These are phyloP conservation scores for Theileria equi DNA, from an alignment of 169 alveolate species.

Conservation along the genomic window DNA sequence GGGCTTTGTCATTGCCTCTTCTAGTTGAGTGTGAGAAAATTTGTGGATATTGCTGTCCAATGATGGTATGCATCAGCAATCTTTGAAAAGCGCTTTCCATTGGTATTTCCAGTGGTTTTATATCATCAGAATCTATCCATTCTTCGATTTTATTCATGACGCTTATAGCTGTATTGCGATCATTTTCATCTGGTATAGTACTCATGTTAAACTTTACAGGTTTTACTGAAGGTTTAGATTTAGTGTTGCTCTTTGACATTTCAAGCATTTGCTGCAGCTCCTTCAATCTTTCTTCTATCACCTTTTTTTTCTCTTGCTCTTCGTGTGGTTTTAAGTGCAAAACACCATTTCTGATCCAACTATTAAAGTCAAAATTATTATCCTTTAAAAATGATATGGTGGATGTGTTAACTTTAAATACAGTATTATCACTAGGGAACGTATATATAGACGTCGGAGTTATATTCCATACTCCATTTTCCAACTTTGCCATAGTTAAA, in stretches of 20 bases:
- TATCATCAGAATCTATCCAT: constrained; percentile 36
- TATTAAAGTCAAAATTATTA: constrained; percentile 81
- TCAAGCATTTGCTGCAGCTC: constrained; percentile 21
- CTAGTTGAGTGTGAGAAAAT: constrained; percentile 75
- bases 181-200: constrained; percentile 69
- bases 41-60: constrained; percentile 77
- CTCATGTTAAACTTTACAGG: constrained; percentile 1
- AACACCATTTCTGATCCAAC: constrained; percentile 80
- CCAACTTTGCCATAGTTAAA: constrained; percentile 76
- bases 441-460: constrained; percentile 81
- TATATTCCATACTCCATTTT: constrained; percentile 67
- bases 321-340: constrained; percentile 75
- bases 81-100: constrained; percentile 83
- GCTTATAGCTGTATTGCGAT: constrained; percentile 63
- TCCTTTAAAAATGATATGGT: constrained; percentile 78
- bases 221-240: constrained; percentile 22
- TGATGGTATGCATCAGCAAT: constrained; percentile 79
- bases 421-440: constrained; percentile 72
- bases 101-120: constrained; percentile 73
- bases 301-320: constrained; percentile 69
- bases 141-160: constrained; percentile 52
- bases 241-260: constrained; percentile 37
- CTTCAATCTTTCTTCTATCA: constrained; percentile 38
- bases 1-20: constrained; percentile 66
- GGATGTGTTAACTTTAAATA: constrained; percentile 73